Percentiles rank a stretch among this genome's conserved stretches.
These are phyloP conservation scores for Cryptococcus maquisensis DNA, from an alignment of 1,284 basidiomycete species.

Conservation along the genomic window DNA sequence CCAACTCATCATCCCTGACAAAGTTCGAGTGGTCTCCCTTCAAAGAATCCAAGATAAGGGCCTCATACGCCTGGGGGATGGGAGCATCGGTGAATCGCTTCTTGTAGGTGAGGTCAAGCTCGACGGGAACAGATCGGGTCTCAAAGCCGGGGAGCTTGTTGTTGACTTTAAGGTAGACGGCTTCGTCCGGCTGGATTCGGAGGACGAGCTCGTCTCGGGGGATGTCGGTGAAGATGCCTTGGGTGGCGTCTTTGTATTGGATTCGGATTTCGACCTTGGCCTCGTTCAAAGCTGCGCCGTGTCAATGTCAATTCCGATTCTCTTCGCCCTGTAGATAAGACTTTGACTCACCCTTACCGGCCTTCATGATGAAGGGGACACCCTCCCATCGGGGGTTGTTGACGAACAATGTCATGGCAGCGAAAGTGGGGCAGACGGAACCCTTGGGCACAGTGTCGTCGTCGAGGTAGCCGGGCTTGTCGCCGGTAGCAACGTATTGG, in stretches of 20 bases:
- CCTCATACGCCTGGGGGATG: slow-evolving; percentile 93
- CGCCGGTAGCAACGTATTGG: slow-evolving; percentile 80
- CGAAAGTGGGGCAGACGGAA: slow-evolving; percentile 88
- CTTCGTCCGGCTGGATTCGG: slow-evolving; percentile 90
- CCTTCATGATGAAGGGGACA: slow-evolving; percentile 94
- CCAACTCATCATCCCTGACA: slow-evolving; percentile 90
- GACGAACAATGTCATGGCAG: slow-evolving; percentile 80
- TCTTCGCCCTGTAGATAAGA: background rate
- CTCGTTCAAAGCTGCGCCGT: slow-evolving; percentile 76
- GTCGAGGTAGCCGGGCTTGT: slow-evolving; percentile 95
- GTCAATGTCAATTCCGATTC: background rate
- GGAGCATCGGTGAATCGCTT: slow-evolving; percentile 78
- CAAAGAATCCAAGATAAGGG: slow-evolving; percentile 81
- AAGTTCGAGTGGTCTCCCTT: slow-evolving; percentile 63
- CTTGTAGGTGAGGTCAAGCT: slow-evolving; percentile 97
- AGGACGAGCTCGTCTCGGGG: slow-evolving; percentile 91
- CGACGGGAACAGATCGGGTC: slow-evolving; percentile 83
- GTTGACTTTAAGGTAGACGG: slow-evolving; percentile 92
- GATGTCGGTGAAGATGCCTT: slow-evolving; percentile 93
- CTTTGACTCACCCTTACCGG: slow-evolving; percentile 71
- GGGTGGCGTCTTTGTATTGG: slow-evolving; percentile 92
- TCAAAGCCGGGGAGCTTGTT: slow-evolving; percentile 84
- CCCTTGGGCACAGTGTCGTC: slow-evolving; percentile 88
- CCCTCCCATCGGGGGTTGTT: slow-evolving; percentile 96
- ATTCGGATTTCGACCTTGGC: slow-evolving; percentile 94